Evolutionary conservation across 2,329 filamentous ascomycete species (phyloP), one percentile per base, ranked within the genome.

Genomic region (Colletotrichum sp.): DNA sequence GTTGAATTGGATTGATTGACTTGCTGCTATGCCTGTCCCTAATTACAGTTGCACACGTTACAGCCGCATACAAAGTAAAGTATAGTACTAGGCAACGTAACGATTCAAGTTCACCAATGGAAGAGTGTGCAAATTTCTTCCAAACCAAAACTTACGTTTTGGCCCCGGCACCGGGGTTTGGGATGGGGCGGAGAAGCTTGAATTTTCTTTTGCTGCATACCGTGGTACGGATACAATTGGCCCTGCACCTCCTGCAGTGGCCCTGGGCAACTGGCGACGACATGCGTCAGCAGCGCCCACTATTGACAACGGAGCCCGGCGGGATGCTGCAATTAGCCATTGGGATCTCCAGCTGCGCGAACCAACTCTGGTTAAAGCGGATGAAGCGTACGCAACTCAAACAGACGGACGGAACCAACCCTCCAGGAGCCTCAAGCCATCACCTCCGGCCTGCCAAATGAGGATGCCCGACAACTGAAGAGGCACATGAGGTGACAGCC

Each of bases 221-320:
- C 12, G 38, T 18, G 12, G 15, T 43, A 33, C 8, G 38, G 6
- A 24, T 63, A 24, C 58, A 62, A 61, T 31, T 61, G 57, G 18
- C 18, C 61, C 36, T 54, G 66, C 11, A 64, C 36, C 36, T 36
- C n/a, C 43, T 51, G 43, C 43, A 21, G 43, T 4, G 11, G 43
- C 43, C 43, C 43, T 51, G 43, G 43, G 43, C n/a, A 51, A 51
- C 43, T 51, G 36, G 63, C 63, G 27, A 57, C 64, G 21, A 34
- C 55, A 47, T 68, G 66, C 66, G 55, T 68, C 54, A 61, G 66
- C 66, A 59, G 55, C 66, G 36, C 55, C 66, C 66, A 61, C 66
- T 68, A 51, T 61, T 21, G 36, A 59, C 55, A 58, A 47, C 16
- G 55, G 54, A 65, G 27, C 51, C 64, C 51, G 33, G 24, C 61